Evolutionary conservation across 192 early-diverging fungal genomes (phyloP).

Genomic region (Coemansia sp.): DNA sequence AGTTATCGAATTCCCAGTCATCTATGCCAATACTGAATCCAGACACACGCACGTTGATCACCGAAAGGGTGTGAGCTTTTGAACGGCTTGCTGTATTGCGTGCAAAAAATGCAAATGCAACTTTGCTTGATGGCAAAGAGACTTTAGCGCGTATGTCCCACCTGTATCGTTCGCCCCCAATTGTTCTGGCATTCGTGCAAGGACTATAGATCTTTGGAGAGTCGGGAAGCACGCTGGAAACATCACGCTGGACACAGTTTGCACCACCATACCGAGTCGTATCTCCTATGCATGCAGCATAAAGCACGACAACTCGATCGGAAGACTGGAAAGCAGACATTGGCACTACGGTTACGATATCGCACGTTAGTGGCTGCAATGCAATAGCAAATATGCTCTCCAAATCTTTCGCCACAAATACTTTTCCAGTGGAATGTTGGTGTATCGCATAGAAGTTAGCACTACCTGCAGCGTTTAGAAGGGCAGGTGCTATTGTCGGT

Average conservation of each 20-base stretch:
- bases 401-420: background rate
- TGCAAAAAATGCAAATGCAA: conserved; percentile 19
- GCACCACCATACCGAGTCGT: conserved; percentile 17
- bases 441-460: conserved; percentile 11
- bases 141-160: conserved; percentile 36
- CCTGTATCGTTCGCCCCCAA: background rate
- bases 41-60: conserved; percentile 23
- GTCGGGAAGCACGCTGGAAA: conserved; percentile 27
- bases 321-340: conserved; percentile 25
- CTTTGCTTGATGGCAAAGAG: background rate
- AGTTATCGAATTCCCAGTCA: conserved; percentile 12
- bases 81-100: conserved; percentile 1
- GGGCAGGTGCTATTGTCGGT: background rate
- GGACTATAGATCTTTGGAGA: background rate
- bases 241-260: conserved; percentile 20
- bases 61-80: background rate
- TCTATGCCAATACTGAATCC: conserved; percentile 2
- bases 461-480: too few relatives aligned
- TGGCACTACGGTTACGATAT: conserved; percentile 19
- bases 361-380: conserved; percentile 25
- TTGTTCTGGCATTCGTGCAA: background rate
- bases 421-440: conserved; percentile 35
- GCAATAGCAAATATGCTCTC: conserved; percentile 11
- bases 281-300: conserved; percentile 41
- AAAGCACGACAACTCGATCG: conserved; percentile 24